Conservation (phyloP, 2,329 filamentous ascomycete genomes). For the Acrodontium crateriforme region DNA sequence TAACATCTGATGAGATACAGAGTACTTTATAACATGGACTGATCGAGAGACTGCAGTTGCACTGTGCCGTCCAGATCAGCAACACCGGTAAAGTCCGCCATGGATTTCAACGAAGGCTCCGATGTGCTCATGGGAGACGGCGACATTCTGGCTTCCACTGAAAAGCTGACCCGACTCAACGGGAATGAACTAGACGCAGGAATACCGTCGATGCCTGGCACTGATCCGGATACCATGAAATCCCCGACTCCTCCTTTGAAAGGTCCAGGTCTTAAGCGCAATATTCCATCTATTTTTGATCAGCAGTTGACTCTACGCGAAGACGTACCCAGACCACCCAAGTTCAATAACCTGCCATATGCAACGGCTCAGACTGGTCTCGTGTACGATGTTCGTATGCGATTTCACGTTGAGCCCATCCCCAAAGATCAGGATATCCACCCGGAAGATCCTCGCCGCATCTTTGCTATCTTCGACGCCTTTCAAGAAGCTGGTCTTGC, state of each 20-base stretch:
- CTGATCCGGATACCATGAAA: slow-evolving; percentile 2
- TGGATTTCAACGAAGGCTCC: too few species aligned
- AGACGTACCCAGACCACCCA: slow-evolving; percentile 17
- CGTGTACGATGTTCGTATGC: slow-evolving; percentile 85
- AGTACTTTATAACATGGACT: too few species aligned
- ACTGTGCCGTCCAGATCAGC: too few species aligned
- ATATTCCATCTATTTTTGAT: slow-evolving; percentile 5
- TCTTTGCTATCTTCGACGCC: slow-evolving; percentile 83
- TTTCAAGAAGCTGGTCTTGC: slow-evolving; percentile 67
- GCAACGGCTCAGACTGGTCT: slow-evolving; percentile 29
- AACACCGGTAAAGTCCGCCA: too few species aligned
- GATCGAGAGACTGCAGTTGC: too few species aligned
- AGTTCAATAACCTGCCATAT: slow-evolving; percentile 25
- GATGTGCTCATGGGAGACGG: slow-evolving; percentile 17
- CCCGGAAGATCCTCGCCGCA: slow-evolving; percentile 84
- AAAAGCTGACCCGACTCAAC: slow-evolving; percentile 2
- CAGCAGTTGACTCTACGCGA: slow-evolving; percentile 9
- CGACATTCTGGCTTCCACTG: slow-evolving; percentile 10
- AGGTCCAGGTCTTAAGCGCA: slow-evolving; percentile 11
- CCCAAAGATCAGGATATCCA: slow-evolving; percentile 55
- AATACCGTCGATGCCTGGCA: background rate
- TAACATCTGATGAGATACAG: too few species aligned
- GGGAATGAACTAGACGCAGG: too few species aligned
- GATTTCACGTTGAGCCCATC: slow-evolving; percentile 68
- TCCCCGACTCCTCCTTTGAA: slow-evolving; percentile 8